Evolutionary conservation across 257 asterid species (phyloP), one percentile per base, ranked within the genome.

Genomic region (Cordia subcordata): DNA sequence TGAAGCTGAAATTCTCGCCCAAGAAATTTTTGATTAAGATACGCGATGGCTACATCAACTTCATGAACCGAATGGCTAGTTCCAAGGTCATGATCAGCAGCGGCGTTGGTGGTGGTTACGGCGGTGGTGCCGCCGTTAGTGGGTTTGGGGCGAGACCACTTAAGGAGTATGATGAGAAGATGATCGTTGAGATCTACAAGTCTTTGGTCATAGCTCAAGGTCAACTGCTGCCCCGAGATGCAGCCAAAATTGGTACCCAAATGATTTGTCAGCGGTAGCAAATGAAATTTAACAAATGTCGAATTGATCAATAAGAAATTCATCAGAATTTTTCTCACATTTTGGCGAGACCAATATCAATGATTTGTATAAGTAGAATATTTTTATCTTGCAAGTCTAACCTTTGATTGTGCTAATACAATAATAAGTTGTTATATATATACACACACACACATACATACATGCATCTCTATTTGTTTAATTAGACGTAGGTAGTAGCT

Each of bases 131-230:
- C 10, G 47, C 14, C 1, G 47, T 11, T 10, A 14, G 47, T 14
- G 84, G 82, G 16, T 87, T 87, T 65, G 94, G 88, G 33, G 13
- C 51, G 46, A 60, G 75, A 39, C 63, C 75, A 13, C 35, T 72
- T 11, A 79, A 75, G 51, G 85, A 79, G 65, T 79, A 79, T 49
- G 85, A 79, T 16, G 85, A 79, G 72, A 70, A 46, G 75, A 67
- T 72, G 73, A 53, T 79, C 0, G 33, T 67, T 23, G 77, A 75
- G 79, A 66, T 75, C 68, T 79, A 79, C 46, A 75, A 69, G 45
- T 75, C 82, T 17, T 18, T 79, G 46, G 47, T 75, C 13, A 37
- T 53, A 11, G 67, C 77, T 1, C 75, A 72, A 42, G 84, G 89
- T 0, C 82, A 79, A 14, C 5, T 75, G 61, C 85, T 55, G 47